Evolutionary conservation across 345 rosid species (phyloP), one percentile per base, ranked within the genome.

Genomic region (Hibiscus tridactylites): DNA sequence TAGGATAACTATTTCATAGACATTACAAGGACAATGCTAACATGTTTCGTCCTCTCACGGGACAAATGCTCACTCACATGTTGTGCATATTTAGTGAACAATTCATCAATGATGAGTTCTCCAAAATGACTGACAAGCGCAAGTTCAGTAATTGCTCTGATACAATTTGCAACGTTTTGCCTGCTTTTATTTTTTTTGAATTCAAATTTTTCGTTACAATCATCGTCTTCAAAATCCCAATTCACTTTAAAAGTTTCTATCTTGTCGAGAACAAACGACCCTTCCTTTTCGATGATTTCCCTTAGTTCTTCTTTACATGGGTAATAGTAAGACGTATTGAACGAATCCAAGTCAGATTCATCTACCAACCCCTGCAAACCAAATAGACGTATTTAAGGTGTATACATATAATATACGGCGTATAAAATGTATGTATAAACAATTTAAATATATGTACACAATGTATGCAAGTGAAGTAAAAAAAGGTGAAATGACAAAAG

Each of bases 121-220:
- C 76, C 74, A 63, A 81, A 73, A 42, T 66, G 80, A 61, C 3
- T 57, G 35, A 35, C 71, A 29, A 81, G 29, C 52, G 49, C 12
- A 16, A 73, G 47, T 50, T 81, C 81, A 0, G 69, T 6, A 21
- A 49, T 42, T 24, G 74, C 74, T 63, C 81, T 62, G 1, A 71
- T 6, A 46, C 35, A 31, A 0, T 59, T 68, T 46, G 80, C 71
- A 19, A 70, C 52, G 1, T 62, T 69, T 19, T 50, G 24, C n/a
- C 63, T 64, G 0, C 60, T 56, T 56, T 19, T 19, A 56, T 4
- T 17, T 33, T 54, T 46, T 58, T 71, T 12, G 28, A 64, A 64
- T 2, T 17, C 6, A 2, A 19, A 33, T 0, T 0, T n/a, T 68
- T 42, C 17, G 44, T 35, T 61, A 3, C 2, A 12, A 1, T 0